These are phyloP conservation scores for Saraca asoca DNA, from an alignment of 331 rosid genomes.

Conservation along the genomic window DNA sequence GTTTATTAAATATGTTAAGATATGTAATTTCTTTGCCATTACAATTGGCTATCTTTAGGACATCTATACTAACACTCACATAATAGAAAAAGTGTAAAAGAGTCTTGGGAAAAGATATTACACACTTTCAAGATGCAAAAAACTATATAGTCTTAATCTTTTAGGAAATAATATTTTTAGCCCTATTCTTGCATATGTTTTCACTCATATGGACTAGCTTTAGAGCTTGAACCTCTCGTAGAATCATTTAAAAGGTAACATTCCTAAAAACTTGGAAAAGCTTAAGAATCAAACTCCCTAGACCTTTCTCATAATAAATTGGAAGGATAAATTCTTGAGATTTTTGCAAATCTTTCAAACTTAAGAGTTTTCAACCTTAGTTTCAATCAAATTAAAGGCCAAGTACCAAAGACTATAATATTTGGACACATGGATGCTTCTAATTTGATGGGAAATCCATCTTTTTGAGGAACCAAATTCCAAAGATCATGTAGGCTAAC, in stretches of 20 bases:
- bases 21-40: too few relatives aligned
- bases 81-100: too few relatives aligned
- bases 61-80: too few relatives aligned
- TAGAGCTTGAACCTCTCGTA: conserved; percentile 68
- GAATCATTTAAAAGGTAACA: conserved; percentile 63
- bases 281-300: conserved; percentile 52
- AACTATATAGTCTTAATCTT: conserved; percentile 61
- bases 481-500: conserved; percentile 46
- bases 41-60: too few relatives aligned
- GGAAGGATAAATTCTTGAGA: conserved; percentile 60
- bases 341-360: conserved; percentile 52
- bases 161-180: conserved; percentile 75
- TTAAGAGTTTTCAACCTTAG: conserved; percentile 67
- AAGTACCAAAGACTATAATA: conserved; percentile 60
- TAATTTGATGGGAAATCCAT: conserved; percentile 62
- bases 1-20: too few relatives aligned
- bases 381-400: conserved; percentile 75
- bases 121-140: conserved; percentile 56
- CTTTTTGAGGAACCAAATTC: conserved; percentile 67
- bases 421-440: conserved; percentile 54
- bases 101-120: too few relatives aligned
- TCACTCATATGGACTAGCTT: conserved; percentile 51
- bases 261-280: conserved; percentile 51
- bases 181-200: conserved; percentile 57
- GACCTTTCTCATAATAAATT: conserved; percentile 81